Base-by-base conservation (phyloP, 768 basidiomycete species). In the Cyathus striatus region DNA sequence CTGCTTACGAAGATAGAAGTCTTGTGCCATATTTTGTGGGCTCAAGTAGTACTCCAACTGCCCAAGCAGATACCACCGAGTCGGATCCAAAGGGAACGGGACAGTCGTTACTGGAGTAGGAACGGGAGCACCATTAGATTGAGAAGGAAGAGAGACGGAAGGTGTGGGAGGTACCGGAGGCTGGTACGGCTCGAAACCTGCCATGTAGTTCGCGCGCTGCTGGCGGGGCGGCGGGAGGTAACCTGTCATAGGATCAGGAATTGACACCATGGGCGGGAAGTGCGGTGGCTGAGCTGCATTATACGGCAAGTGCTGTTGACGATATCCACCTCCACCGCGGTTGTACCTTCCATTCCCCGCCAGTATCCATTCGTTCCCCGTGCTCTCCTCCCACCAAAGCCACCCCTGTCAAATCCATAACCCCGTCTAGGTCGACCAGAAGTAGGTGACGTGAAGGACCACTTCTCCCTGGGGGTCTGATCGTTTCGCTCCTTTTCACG, bases 41-140 rank as follows among this genome's bases (percentile, higher is more conserved):
- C 90, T 90, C 51, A 97, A 72, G 66, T 95, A 97, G 61, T 91
- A 96, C 63, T 95, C 94, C 40, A 95, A 64, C 61, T 95, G 87
- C 1, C 79, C 83, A 34, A 95, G 74, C 21, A 95, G 68, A 57
- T 76, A 81, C 53, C 73, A 84, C 38, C 81, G 62, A 39, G 75
- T 79, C 18, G 77, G 63, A 54, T 93, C 90, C 10, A 88, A 57
- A 2, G 79, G 72, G 65, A 78, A 82, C 4, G 72, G 51, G 12
- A 79, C 40, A 13, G 57, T 56, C 2, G 76, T 63, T 35, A 70
- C 42, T 3, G 81, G 76, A 16, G 68, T 58, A 2, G 79, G 77
- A 14, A 80, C 56, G 25, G 61, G 69, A 33, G 61, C 65, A n/a
- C 38, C 45, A 33, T 41, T 46, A 24, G 45, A 56, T 24, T 48